Base-by-base conservation (phyloP, 352 stramenopile species). In the Phytophthora ramorum region DNA sequence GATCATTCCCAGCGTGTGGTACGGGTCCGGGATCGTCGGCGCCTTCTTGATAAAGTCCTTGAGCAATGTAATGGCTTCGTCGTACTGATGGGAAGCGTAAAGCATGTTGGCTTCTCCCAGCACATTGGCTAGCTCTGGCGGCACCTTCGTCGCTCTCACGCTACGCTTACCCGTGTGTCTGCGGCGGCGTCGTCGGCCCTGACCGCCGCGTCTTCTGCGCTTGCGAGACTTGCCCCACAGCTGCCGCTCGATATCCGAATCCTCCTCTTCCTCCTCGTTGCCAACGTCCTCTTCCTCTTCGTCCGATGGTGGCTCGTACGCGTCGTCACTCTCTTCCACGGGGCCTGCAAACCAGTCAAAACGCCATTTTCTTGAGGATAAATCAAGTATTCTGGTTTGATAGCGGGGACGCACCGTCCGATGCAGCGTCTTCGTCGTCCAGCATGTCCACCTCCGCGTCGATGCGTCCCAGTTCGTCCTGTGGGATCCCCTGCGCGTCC, bases 21-120 rank as follows among this genome's bases (percentile, higher is more conserved):
- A 96, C 44, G 87, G 87, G 52, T 96, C 87, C 1, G 87, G 87
- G 47, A 96, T 93, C 1, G 85, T 96, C 64, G 87, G 87, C 13
- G 87, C 87, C 62, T 94, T 94, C 71, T 96, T 96, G 59, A 96
- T 93, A 52, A 96, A 96, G 50, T 96, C 87, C 58, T 96, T 96
- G 1, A 96, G 71, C 63, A 95, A 34, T 19, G 76, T 37, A 54
- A 96, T 93, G 3, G 88, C 88, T 30, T 93, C 79, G 32, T 93
- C 85, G 50, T 95, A 93, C 52, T 96, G 85, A 40, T 93, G 85
- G 12, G 86, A 94, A n/a, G 85, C 85, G 66, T 95, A 96, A 45
- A 93, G 52, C 79, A 93, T 92, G 46, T 96, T 96, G 3, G 88
- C 86, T 60, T 94, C 86, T 19, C 86, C 86, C 46, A 96, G 74